Conservation (phyloP, 2,329 filamentous ascomycete genomes). For the Fusarium oxysporum region DNA sequence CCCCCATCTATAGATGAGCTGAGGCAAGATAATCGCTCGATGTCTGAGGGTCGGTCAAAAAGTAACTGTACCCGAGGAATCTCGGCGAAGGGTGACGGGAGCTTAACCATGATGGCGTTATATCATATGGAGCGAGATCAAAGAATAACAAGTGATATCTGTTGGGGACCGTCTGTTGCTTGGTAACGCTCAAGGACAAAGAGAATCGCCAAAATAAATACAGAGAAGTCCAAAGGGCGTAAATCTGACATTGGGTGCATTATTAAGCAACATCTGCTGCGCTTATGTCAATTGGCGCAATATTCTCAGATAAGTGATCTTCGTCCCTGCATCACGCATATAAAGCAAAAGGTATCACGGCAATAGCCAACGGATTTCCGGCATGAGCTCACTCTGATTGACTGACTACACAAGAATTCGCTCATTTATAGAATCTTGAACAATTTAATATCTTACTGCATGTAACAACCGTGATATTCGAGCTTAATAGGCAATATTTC, state of each 20-base stretch:
- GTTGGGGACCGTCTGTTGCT: rapidly evolving
- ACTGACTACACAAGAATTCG: rapidly evolving
- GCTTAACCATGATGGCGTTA: constrained; percentile 1
- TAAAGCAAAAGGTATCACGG: background rate
- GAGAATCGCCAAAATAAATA: background rate
- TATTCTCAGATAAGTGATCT: background rate
- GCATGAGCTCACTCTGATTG: background rate
- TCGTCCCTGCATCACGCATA: background rate
- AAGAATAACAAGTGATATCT: background rate
- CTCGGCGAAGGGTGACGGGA: constrained; percentile 13
- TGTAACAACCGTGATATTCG: rapidly evolving
- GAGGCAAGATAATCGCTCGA: constrained; percentile 21
- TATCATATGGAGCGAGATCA: background rate
- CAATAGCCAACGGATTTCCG: rapidly evolving
- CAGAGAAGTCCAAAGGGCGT: background rate
- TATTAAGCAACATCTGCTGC: constrained; percentile 10
- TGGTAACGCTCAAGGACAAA: background rate
- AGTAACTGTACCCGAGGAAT: constrained; percentile 23
- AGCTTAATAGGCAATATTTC: rapidly evolving
- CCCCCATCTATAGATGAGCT: background rate
- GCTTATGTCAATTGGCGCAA: background rate
- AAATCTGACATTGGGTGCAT: background rate
- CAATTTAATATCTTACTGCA: rapidly evolving
- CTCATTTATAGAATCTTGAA: background rate
- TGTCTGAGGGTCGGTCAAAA: constrained; percentile 24